These are phyloP conservation scores for Kuraishia borneana DNA, from an alignment of 805 yeast species.

Conservation along the genomic window DNA sequence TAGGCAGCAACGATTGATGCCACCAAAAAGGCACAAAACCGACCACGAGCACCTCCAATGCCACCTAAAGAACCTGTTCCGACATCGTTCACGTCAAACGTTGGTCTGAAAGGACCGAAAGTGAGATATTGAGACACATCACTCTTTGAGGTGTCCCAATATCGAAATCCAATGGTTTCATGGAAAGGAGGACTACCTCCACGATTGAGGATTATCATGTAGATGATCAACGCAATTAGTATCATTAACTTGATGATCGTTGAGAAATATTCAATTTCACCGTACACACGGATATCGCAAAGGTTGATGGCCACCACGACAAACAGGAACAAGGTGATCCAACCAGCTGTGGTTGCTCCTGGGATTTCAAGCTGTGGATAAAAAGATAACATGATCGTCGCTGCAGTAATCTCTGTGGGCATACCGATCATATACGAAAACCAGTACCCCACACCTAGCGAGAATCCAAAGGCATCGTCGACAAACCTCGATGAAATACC, in stretches of 20 bases:
- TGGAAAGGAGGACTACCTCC: conserved; percentile 40
- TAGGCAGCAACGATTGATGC: conserved; percentile 59
- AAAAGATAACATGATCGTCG: conserved; percentile 63
- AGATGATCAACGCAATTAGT: conserved; percentile 41
- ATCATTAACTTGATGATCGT: conserved; percentile 46
- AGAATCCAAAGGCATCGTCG: conserved; percentile 69
- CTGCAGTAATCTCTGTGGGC: conserved; percentile 76
- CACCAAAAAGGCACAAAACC: conserved; percentile 47
- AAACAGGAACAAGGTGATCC: conserved; percentile 48
- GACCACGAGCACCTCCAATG: conserved; percentile 48
- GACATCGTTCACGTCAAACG: conserved; percentile 52
- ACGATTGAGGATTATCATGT: conserved; percentile 53
- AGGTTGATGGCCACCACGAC: conserved; percentile 39
- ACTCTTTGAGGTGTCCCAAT: conserved; percentile 50
- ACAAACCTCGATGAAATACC: conserved; percentile 68
- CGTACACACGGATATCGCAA: conserved; percentile 61
- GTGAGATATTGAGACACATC: conserved; percentile 33
- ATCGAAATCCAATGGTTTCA: conserved; percentile 49
- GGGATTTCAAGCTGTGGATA: conserved; percentile 47
- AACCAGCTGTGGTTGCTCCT: conserved; percentile 48
- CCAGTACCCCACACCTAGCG: conserved; percentile 68
- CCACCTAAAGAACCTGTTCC: conserved; percentile 47
- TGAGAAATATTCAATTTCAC: conserved; percentile 60
- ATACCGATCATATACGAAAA: conserved; percentile 59
- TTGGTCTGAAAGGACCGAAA: conserved; percentile 66